Percentiles rank a stretch among this genome's conserved stretches.
These are phyloP conservation scores for Cucurbita moschata DNA, from an alignment of 306 rosid species.

Conservation along the genomic window DNA sequence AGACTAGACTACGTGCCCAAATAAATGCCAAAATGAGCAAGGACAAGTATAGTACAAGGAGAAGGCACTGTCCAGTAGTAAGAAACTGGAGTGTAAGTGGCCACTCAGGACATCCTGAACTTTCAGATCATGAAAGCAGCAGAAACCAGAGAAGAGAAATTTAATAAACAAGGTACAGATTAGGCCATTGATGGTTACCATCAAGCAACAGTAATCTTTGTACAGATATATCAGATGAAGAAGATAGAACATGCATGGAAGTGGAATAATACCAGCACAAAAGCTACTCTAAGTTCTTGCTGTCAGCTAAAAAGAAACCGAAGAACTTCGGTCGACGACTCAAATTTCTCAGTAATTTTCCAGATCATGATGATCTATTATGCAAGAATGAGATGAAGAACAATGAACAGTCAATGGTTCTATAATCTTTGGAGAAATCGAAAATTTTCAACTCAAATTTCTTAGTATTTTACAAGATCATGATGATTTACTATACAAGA, in stretches of 20 bases:
- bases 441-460: no score
- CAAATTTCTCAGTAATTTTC: background rate
- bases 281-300: background rate
- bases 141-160: background rate
- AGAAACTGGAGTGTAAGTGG: background rate
- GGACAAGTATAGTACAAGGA: background rate
- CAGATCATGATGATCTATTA: background rate
- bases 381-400: background rate
- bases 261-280: background rate
- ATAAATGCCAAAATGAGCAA: background rate
- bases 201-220: background rate
- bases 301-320: background rate
- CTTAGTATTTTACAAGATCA: background rate
- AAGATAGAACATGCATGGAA: background rate
- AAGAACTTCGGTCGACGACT: no score
- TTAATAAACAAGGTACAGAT: background rate
- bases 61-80: background rate
- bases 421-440: background rate
- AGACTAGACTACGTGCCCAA: no score
- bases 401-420: background rate
- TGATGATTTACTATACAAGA: background rate
- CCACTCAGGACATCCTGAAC: background rate
- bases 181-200: conserved; percentile 4
- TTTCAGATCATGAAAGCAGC: background rate
- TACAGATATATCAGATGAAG: background rate